A percentile compares a stretch with the other conserved stretches of the same genome.
Conservation (phyloP, 2,329 filamentous ascomycete species). For the Emergomyces orientalis region DNA sequence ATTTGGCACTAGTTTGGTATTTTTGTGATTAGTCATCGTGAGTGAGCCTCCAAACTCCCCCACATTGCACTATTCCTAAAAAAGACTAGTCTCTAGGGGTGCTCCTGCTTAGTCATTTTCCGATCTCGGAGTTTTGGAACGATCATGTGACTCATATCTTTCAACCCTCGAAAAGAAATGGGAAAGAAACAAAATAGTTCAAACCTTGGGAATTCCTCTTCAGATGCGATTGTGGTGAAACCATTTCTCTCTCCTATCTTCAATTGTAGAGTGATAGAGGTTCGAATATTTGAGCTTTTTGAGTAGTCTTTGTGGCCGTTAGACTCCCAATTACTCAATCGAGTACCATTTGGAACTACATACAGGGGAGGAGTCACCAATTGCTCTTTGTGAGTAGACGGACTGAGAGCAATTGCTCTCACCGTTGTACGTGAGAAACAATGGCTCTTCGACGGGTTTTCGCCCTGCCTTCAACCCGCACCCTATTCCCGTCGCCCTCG, state of each 20-base stretch:
- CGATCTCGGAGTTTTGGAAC: conserved; percentile 7
- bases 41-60: not conserved
- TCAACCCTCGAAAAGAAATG: conserved; percentile 1
- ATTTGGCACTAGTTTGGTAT: not conserved
- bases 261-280: not conserved
- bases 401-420: conserved; percentile 2
- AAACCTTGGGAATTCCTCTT: not conserved
- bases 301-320: not conserved
- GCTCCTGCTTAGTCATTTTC: not conserved
- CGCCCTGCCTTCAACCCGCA: conserved; percentile 25
- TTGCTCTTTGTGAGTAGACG: not conserved
- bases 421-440: not conserved
- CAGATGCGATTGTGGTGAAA: not conserved
- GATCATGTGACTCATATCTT: conserved; percentile 12
- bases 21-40: not conserved
- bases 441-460: conserved; percentile 35
- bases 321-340: not conserved
- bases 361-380: not conserved
- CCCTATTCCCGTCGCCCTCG: conserved; percentile 12
- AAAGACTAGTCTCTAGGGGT: conserved; percentile 7
- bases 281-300: not conserved
- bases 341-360: not conserved
- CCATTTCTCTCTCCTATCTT: not conserved
- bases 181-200: not conserved
- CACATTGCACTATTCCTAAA: conserved; percentile 13